Evolutionary conservation across 345 rosid genomes (phyloP).

Genomic region (Excoecaria agallocha): DNA sequence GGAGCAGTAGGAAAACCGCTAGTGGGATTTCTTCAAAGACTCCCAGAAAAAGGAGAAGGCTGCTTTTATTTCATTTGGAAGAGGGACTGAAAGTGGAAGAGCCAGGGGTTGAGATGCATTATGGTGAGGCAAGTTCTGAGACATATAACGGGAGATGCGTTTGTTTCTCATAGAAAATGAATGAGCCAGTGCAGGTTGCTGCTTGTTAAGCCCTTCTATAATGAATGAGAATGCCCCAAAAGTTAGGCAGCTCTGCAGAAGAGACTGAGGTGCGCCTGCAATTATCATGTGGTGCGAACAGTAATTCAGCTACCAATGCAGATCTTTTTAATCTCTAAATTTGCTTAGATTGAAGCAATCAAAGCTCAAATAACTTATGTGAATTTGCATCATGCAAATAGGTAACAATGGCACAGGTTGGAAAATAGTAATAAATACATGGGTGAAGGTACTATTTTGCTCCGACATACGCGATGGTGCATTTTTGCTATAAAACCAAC

Average conservation of each 20-base stretch:
- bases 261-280: constrained; percentile 72
- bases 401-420: background rate
- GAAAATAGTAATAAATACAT: background rate
- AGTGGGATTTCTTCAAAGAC: constrained; percentile 44
- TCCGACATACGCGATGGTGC: too few species aligned
- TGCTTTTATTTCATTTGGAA: constrained; percentile 62
- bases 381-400: background rate
- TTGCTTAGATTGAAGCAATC: background rate
- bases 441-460: background rate
- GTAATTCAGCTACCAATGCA: background rate
- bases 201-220: constrained; percentile 72
- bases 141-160: background rate
- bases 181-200: constrained; percentile 76
- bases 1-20: constrained; percentile 25
- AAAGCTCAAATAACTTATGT: background rate
- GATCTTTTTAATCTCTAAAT: background rate
- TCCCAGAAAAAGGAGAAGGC: constrained; percentile 69
- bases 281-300: constrained; percentile 7
- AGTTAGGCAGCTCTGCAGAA: constrained; percentile 73
- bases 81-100: constrained; percentile 49
- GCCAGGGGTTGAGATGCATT: constrained; percentile 28
- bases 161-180: constrained; percentile 37
- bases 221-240: constrained; percentile 85
- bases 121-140: constrained; percentile 27
- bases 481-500: too few species aligned